These are phyloP conservation scores for Narthecium ossifragum DNA, from an alignment of 106 monocot species.

Conservation along the genomic window DNA sequence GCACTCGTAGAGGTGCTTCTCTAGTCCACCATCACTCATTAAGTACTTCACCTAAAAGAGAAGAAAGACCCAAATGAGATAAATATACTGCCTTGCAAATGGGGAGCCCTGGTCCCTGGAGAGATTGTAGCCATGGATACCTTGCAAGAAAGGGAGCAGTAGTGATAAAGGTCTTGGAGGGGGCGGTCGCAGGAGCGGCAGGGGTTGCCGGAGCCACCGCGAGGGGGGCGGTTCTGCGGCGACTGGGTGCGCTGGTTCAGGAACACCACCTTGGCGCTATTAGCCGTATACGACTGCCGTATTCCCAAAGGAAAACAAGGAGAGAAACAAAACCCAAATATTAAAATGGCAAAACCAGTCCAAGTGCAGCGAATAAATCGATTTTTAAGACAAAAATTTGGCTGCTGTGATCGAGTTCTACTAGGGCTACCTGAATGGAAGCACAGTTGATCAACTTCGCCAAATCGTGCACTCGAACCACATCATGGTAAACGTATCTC, in stretches of 20 bases:
- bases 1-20: conserved; percentile 43
- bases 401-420: too few species aligned
- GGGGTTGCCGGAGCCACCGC: conserved; percentile 37
- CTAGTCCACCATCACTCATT: conserved; percentile 32
- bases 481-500: conserved; percentile 76
- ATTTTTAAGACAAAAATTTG: too few species aligned
- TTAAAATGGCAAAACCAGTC: too few species aligned
- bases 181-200: conserved; percentile 63
- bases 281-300: conserved; percentile 67
- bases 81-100: too few species aligned
- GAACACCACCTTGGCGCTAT: conserved; percentile 73
- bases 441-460: conserved; percentile 57
- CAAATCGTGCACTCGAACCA: conserved; percentile 58
- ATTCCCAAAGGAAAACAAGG: too few species aligned
- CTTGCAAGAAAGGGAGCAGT: conserved; percentile 81
- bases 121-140: conserved; percentile 16
- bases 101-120: too few species aligned
- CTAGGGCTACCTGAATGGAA: conserved; percentile 58
- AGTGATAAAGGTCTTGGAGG: conserved; percentile 48
- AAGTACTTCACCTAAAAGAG: conserved; percentile 52
- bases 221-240: conserved; percentile 50
- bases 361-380: too few species aligned
- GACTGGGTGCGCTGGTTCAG: conserved; percentile 56
- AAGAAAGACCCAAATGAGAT: too few species aligned
- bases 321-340: too few species aligned